Base-by-base conservation (phyloP, 2,329 filamentous ascomycete genomes). In the Pyrenophora teres region DNA sequence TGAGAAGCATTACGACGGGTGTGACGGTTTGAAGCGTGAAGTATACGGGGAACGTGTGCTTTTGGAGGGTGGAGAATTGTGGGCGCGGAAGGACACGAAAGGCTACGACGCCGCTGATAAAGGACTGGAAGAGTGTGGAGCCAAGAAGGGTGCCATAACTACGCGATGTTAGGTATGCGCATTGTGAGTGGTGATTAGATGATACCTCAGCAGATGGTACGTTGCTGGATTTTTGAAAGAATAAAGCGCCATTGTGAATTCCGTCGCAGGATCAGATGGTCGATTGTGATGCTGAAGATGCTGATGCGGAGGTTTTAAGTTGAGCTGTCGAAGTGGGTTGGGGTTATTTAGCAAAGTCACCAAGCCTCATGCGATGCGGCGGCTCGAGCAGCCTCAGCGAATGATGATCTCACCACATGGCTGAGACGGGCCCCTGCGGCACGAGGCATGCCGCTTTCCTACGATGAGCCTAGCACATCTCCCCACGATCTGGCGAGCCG, bases 91-190 rank as follows among this genome's bases (percentile, higher is more conserved):
- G 85, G 9, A 84, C 82, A 68, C 82, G 86, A 80, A 88, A 96
- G 65, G 90, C 86, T 48, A 92, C 80, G 45, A 91, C 84, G 52
- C 91, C 85, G 43, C 78, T 79, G 53, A 87, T 78, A 75, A 96
- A 97, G 48, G 89, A 88, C 73, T 97, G 91, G 76, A 92, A 97
- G 73, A 96, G 82, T 33, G 91, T 89, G 23, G 88, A 87, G 59
- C 94, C 94, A 12, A 97, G 80, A 42, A 97, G 83, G 16, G 90
- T 92, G 60, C 91, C 92, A 76, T 95, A 96, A 70, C 90, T 94
- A 62, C 13, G 44, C 2, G 37, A 38, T 6, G 38, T 25, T 21
- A 37, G 38, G 18, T 39, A 18, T 33, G 27, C 35, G 30, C 6
- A 25, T 30, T 46, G 43, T 16, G 47, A 50, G 32, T 9, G 31